Percentiles rank a stretch among this genome's conserved stretches.
These are phyloP conservation scores for Earliella scabrosa DNA, from an alignment of 1,284 basidiomycete species.

Conservation along the genomic window DNA sequence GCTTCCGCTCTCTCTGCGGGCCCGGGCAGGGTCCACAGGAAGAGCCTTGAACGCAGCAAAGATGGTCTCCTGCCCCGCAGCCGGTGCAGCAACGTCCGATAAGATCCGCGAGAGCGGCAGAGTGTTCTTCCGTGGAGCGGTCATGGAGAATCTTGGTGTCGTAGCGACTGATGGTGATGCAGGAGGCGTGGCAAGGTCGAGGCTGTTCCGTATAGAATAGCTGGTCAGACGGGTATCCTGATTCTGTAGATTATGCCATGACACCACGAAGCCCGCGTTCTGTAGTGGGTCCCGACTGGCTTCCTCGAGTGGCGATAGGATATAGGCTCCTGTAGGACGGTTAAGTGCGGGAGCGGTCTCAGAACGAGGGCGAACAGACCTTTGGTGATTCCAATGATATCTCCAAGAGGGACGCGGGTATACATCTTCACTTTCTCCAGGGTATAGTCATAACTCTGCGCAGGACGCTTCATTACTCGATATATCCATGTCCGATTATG, in stretches of 20 bases:
- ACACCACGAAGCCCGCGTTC: conserved; percentile 85
- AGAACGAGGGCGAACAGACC: conserved; percentile 47
- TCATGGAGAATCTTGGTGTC: conserved; percentile 13
- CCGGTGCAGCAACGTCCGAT: conserved; percentile 37
- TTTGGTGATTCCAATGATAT: conserved; percentile 84
- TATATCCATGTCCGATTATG: not conserved
- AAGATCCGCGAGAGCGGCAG: conserved; percentile 38
- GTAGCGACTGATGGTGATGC: conserved; percentile 24
- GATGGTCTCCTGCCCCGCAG: conserved; percentile 37
- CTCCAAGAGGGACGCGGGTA: conserved; percentile 85
- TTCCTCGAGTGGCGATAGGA: conserved; percentile 89
- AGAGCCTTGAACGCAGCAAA: conserved; percentile 81
- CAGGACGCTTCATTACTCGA: conserved; percentile 1
- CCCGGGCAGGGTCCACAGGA: conserved; percentile 67
- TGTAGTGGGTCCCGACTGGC: conserved; percentile 84
- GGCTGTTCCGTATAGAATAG: conserved; percentile 80
- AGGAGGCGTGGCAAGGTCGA: conserved; percentile 40
- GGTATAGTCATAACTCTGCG: conserved; percentile 86
- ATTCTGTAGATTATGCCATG: conserved; percentile 65
- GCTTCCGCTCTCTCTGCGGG: conserved; percentile 53
- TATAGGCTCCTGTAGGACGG: conserved; percentile 75
- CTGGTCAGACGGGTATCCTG: conserved; percentile 77
- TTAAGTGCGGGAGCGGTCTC: conserved; percentile 3
- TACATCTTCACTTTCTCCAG: conserved; percentile 91
- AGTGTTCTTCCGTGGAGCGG: conserved; percentile 26